These are phyloP conservation scores for Colletotrichum falcatum DNA, from an alignment of 2,329 filamentous ascomycete species.

Conservation along the genomic window DNA sequence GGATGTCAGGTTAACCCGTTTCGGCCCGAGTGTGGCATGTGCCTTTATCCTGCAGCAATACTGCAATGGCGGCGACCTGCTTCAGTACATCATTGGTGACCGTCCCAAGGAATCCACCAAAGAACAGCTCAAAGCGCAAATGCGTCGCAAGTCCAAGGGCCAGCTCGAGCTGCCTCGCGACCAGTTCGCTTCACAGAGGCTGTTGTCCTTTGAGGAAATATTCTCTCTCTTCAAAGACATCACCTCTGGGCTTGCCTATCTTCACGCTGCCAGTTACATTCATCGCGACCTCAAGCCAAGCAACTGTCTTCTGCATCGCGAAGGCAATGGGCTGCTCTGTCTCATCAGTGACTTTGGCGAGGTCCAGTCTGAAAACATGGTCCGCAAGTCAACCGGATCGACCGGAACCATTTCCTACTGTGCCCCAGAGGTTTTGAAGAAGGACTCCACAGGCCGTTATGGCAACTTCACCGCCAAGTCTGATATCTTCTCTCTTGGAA, in stretches of 20 bases:
- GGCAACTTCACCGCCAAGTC: slow-evolving; percentile 98
- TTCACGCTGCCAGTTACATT: slow-evolving; percentile 93
- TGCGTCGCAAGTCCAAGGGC: slow-evolving; percentile 85
- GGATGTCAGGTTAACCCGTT: slow-evolving; percentile 84
- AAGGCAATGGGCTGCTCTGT: slow-evolving; percentile 78
- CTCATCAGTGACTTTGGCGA: slow-evolving; percentile 98
- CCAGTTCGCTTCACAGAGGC: slow-evolving; percentile 55
- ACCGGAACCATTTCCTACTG: slow-evolving; percentile 98
- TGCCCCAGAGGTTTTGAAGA: slow-evolving; percentile 89
- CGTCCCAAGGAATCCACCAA: slow-evolving; percentile 74
- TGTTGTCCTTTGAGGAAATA: slow-evolving; percentile 85
- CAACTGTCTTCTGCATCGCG: slow-evolving; percentile 90
- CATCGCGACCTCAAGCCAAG: slow-evolving; percentile 96
- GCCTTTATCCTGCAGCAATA: slow-evolving; percentile 98
- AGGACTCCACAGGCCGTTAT: slow-evolving; percentile 76
- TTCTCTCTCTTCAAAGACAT: slow-evolving; percentile 98
- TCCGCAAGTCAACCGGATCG: slow-evolving; percentile 89
- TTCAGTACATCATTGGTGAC: slow-evolving; percentile 85
- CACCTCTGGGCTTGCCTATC: slow-evolving; percentile 88
- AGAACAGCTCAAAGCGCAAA: slow-evolving; percentile 88
- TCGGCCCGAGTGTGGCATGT: slow-evolving; percentile 91
- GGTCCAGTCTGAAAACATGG: slow-evolving; percentile 85
- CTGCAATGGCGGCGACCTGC: slow-evolving; percentile 92
- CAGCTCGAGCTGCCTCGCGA: slow-evolving; percentile 72
- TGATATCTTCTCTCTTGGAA: slow-evolving; percentile 97